Evolutionary conservation across 306 rosid species (phyloP).

Genomic region (Acacia confusa): DNA sequence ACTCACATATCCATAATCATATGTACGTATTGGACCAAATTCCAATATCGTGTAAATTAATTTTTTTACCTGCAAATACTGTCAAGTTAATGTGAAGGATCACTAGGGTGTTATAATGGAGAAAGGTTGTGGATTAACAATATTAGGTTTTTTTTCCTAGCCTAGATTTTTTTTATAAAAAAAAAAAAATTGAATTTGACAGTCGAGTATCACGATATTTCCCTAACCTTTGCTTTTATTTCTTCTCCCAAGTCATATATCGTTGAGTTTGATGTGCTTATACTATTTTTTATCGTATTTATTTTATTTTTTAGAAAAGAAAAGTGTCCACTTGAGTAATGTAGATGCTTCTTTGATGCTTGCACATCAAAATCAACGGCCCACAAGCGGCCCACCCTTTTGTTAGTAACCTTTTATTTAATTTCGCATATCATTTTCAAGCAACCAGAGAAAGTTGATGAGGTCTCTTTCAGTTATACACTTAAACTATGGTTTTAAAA

Average conservation of each 20-base stretch:
- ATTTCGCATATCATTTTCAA: constrained; percentile 26
- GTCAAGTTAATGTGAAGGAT: background rate
- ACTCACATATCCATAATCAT: constrained; percentile 26
- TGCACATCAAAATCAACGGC: constrained; percentile 37
- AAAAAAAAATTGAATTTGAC: background rate
- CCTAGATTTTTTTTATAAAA: background rate
- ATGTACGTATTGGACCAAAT: constrained; percentile 42
- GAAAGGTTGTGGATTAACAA: background rate
- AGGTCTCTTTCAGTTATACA: constrained; percentile 44
- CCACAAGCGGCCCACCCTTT: constrained; percentile 36
- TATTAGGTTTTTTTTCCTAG: background rate
- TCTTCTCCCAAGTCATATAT: background rate
- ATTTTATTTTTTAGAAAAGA: background rate
- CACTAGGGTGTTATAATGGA: background rate
- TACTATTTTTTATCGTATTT: background rate
- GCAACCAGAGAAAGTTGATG: constrained; percentile 35
- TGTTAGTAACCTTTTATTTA: background rate
- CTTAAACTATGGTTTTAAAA: constrained; percentile 16
- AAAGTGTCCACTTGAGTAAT: constrained; percentile 27
- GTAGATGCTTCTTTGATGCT: constrained; percentile 26
- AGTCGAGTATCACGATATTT: no score
- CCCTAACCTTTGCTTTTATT: background rate
- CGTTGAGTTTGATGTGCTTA: background rate
- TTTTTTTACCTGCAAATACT: background rate
- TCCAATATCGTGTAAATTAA: background rate